These are phyloP conservation scores for Saxophila tyrrhenica DNA, from an alignment of 495 filamentous ascomycete genomes.

Conservation along the genomic window DNA sequence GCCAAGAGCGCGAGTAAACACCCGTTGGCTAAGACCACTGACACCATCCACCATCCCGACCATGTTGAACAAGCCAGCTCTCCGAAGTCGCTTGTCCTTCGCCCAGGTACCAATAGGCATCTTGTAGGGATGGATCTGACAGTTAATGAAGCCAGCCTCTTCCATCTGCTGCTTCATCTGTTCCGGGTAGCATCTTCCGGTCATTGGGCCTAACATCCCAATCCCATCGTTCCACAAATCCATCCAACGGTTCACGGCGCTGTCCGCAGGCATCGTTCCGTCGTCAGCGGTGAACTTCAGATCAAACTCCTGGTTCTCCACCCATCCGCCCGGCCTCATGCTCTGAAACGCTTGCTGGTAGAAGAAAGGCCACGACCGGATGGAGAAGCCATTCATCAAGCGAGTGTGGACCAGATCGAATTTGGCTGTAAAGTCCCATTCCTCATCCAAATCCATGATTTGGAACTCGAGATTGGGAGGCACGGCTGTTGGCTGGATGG, in stretches of 20 bases:
- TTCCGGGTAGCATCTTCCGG: conserved; percentile 13
- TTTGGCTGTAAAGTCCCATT: conserved; percentile 21
- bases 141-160: conserved; percentile 21
- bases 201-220: background rate
- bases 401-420: conserved; percentile 28
- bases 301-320: conserved; percentile 25
- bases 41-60: conserved; percentile 12
- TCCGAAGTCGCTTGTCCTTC: conserved; percentile 20
- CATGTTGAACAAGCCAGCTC: conserved; percentile 8
- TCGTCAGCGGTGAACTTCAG: conserved; percentile 19
- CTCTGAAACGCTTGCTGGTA: conserved; percentile 13
- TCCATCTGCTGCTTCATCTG: conserved; percentile 14
- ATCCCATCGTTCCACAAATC: conserved; percentile 2
- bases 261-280: conserved; percentile 10
- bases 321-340: conserved; percentile 22
- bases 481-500: conserved; percentile 25
- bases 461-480: conserved; percentile 27
- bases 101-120: conserved; percentile 25
- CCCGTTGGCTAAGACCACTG: conserved; percentile 3
- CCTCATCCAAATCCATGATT: conserved; percentile 24
- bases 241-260: conserved; percentile 10
- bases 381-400: conserved; percentile 5
- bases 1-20: conserved; percentile 4
- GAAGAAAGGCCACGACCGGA: conserved; percentile 21
- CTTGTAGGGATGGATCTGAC: conserved; percentile 18